Evolutionary conservation across 495 filamentous ascomycete genomes (phyloP).

Genomic region (Xylaria palmicola): DNA sequence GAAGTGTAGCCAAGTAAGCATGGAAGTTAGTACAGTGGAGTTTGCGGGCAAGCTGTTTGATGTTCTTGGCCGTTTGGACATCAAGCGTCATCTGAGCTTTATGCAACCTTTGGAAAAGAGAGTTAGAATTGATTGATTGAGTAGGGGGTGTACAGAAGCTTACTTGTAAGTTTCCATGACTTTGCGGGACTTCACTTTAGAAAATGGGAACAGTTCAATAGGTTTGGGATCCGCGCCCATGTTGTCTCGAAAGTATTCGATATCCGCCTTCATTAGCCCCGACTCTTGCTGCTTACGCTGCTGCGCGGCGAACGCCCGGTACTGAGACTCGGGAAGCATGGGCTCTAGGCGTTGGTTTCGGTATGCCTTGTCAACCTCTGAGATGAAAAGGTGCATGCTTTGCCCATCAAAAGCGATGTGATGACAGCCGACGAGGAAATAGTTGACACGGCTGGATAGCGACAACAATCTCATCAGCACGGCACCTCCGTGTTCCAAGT

Average conservation of each 20-base stretch:
- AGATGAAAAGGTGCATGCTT: conserved; percentile 5
- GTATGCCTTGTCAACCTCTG: neutral
- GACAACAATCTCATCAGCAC: conserved; percentile 18
- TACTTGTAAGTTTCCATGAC: neutral
- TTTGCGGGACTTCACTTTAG: neutral
- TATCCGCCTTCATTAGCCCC: neutral
- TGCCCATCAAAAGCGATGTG: conserved; percentile 27
- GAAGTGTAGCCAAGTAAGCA: conserved; percentile 37
- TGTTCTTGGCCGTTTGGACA: conserved; percentile 2
- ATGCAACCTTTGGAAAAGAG: neutral
- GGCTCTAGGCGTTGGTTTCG: neutral
- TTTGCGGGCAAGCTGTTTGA: conserved; percentile 14
- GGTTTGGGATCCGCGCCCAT: neutral
- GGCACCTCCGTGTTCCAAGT: conserved; percentile 19
- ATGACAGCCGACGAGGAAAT: conserved; percentile 25
- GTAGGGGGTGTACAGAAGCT: neutral
- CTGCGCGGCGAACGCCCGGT: neutral
- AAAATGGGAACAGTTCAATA: neutral
- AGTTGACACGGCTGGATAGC: conserved; percentile 14
- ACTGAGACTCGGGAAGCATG: neutral
- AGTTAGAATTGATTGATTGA: neutral
- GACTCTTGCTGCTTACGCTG: neutral
- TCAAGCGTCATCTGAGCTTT: neutral
- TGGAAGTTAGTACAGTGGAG: conserved; percentile 37
- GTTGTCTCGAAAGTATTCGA: neutral